A percentile compares a stretch with the other conserved stretches of the same genome.
Conservation (phyloP, 2,329 filamentous ascomycete genomes). For the Dryadomyces quercus-mongolicae region DNA sequence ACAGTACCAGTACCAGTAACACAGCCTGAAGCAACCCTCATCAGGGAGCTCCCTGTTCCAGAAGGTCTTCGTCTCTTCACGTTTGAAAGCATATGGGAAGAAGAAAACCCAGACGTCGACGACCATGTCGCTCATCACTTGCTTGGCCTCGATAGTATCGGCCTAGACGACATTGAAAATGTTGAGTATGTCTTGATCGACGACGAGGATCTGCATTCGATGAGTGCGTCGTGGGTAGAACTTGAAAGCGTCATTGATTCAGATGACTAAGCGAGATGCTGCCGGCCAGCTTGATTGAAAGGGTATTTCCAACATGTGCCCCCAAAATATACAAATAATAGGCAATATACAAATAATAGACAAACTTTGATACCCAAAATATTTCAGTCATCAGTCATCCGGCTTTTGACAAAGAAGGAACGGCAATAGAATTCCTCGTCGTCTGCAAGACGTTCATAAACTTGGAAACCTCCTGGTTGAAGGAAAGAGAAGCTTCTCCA, state of each 20-base stretch:
- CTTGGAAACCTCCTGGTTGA: background rate
- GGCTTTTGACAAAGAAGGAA: too few species aligned
- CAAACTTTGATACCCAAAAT: background rate
- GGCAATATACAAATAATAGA: too few species aligned
- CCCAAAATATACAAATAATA: too few species aligned
- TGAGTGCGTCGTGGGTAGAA: constrained; percentile 7
- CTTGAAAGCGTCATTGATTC: constrained; percentile 4
- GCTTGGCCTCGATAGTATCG: background rate
- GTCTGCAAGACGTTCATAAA: background rate
- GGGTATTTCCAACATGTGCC: too few species aligned
- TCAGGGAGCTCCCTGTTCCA: background rate
- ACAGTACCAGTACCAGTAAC: background rate
- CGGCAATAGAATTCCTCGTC: too few species aligned
- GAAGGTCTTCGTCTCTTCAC: constrained; percentile 1
- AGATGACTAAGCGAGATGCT: background rate
- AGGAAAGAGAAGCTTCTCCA: background rate
- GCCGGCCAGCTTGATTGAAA: too few species aligned
- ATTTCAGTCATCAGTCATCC: too few species aligned
- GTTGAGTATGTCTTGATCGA: constrained; percentile 5
- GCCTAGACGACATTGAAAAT: background rate
- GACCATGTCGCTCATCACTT: background rate
- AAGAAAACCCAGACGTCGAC: background rate
- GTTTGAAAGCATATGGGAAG: background rate
- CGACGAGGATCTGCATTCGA: constrained; percentile 6
- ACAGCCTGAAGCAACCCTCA: background rate